Evolutionary conservation across 2,329 filamentous ascomycete species (phyloP), one percentile per base, ranked within the genome.

Genomic region (Torrubiella hemipterigena): DNA sequence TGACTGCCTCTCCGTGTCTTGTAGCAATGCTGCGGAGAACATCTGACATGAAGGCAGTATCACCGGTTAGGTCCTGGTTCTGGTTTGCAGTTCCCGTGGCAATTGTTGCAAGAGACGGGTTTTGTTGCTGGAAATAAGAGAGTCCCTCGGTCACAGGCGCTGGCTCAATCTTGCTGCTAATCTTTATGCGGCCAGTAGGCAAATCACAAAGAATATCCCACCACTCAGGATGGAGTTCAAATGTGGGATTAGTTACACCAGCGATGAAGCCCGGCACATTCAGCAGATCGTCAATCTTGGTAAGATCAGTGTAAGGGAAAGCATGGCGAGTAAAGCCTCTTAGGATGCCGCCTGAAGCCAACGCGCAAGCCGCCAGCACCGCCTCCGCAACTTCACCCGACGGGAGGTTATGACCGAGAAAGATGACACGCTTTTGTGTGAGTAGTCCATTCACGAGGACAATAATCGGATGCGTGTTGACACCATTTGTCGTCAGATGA

Each of bases 191-290:
- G 8, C 91, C 91, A 2, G 79, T 89, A 0, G 87, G 81, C 25
- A 98, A 65, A 54, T 98, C 91, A 54, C 91, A 98, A 10, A 98
- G 67, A 8, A 98, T 60, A 55, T 98, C 91, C 91, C 91, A 98
- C 91, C 91, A 98, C 51, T 95, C 87, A 0, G 82, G 83, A 48
- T 96, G 89, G 48, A 86, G 76, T 38, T 89, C 86, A 52, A 98
- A 98, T 0, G 86, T 89, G 6, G 91, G 91, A 50, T 98, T 98
- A 2, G 89, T 98, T 24, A 98, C 91, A 35, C 91, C 91, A 3
- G 91, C 91, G 45, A 98, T 94, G 56, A 98, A 98, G 3, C 91
- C 91, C 6, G 91, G 89, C 0, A 98, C 91, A 46, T 93, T 89
- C 29, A 98, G 69, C 9, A 98, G 69, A 51, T 96, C 91, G 43